Evolutionary conservation across 176 grass and related monocot species (phyloP).

Genomic region (Zea luxurians): DNA sequence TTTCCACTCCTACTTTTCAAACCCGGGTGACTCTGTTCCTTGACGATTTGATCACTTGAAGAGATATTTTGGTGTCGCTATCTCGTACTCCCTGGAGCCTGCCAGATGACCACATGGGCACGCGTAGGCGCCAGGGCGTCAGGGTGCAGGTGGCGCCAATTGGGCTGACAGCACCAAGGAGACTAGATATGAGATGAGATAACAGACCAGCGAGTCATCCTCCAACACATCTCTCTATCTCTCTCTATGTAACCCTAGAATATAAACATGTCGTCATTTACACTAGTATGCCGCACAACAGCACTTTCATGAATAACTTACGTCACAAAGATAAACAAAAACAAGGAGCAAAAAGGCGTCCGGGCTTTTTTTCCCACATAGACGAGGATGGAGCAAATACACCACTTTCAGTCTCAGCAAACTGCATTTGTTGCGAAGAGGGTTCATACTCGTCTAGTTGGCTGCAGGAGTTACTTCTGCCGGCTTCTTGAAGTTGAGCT

Average conservation of each 20-base stretch:
- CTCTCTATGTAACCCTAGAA: not conserved
- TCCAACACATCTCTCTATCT: not conserved
- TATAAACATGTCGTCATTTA: constrained; percentile 21
- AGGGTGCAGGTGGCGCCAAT: not conserved
- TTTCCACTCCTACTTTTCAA: not conserved
- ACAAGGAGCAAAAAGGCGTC: not conserved
- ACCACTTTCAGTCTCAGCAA: not conserved
- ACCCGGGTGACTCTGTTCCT: not conserved
- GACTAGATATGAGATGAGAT: not conserved
- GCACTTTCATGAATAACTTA: constrained; percentile 3
- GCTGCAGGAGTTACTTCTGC: constrained; percentile 39
- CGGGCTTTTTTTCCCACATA: not conserved
- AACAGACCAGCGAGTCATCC: not conserved
- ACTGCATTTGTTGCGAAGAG: not conserved
- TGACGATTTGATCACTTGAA: not conserved
- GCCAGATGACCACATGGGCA: too few relatives aligned
- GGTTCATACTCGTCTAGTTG: constrained; percentile 8
- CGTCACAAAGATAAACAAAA: not conserved
- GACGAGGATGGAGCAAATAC: not conserved
- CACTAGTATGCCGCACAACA: not conserved
- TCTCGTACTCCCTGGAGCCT: not conserved
- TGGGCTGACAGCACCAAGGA: constrained; percentile 7
- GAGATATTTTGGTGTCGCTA: not conserved
- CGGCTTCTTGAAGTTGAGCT: constrained; percentile 68
- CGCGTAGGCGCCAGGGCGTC: not conserved